Evolutionary conservation across 345 rosid species (phyloP).

Genomic region (Mercurialis annua): DNA sequence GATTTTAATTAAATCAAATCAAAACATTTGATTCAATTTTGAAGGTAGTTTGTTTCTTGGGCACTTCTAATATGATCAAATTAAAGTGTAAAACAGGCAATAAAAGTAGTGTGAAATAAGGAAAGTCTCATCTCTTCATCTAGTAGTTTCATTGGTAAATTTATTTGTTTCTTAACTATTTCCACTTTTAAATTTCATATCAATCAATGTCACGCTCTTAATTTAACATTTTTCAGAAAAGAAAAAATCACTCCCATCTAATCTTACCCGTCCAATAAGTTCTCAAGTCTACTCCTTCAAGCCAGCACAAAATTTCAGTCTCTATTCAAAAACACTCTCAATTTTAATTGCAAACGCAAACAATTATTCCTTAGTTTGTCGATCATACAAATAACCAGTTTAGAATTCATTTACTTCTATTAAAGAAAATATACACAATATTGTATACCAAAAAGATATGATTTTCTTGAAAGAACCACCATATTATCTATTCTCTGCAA

Average conservation of each 20-base stretch:
- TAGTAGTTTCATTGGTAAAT: not conserved
- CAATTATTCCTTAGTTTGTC: not conserved
- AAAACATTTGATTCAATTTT: not conserved
- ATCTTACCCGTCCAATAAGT: not conserved
- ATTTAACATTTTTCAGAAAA: not conserved
- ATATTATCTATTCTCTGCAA: slow-evolving; percentile 6
- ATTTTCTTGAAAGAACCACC: not conserved
- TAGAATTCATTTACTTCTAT: not conserved
- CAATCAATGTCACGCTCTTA: slow-evolving; percentile 2
- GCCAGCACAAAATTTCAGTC: not conserved
- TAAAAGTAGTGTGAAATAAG: slow-evolving; percentile 9
- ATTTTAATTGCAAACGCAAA: not conserved
- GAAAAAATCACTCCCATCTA: not conserved
- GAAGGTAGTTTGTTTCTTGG: not conserved
- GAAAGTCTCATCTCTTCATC: not conserved
- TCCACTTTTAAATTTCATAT: not conserved
- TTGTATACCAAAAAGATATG: not conserved
- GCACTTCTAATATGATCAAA: not conserved
- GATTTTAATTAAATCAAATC: no score
- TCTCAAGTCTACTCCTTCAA: not conserved
- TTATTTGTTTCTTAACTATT: not conserved
- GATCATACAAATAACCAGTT: not conserved
- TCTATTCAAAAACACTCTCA: not conserved
- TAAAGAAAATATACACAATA: no score
- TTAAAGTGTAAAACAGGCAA: not conserved